Base-by-base conservation (phyloP, 768 basidiomycete genomes). In the Boletus edulis region DNA sequence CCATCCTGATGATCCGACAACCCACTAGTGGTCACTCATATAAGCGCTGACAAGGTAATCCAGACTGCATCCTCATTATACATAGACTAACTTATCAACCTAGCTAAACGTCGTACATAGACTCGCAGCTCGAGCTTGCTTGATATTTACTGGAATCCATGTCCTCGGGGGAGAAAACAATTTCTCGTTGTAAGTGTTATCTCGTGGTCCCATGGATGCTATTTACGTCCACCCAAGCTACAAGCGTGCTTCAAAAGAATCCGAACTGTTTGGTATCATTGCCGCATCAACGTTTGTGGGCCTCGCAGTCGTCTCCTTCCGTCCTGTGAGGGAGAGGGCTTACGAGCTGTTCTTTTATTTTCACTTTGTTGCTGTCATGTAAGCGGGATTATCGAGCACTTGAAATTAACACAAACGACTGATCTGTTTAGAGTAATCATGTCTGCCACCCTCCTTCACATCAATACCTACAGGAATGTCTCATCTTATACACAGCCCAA, bases 301-400 rank as follows among this genome's bases (percentile, higher is more conserved):
- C 11, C 57, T 82, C 12, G 71, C 64, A 44, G 32, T 82, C 22
- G 54, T 80, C 18, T 78, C 81, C 13, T 46, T 83, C 17, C 76
- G 79, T 15, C 82, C 82, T 0, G 55, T 84, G n/a, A 75, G 82
- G 2, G 64, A 72, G n/a, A 66, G 66, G 6, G 65, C 62, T 0
- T 85, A 82, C 49, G 81, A 84, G 59, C 27, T 78, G 12, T 86
- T 85, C 69, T 67, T 80, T 44, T 59, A 74, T 27, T 38, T 72
- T 3, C 84, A 85, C 61, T 73, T 79, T 46, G 32, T 76, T 6
- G 63, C 77, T 35, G 67, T 75, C 48, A 51, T 73, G 77, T 77
- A 55, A 62, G 76, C 56, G 20, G 9, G 17, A 11, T 5, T 12
- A 17, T 20, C 27, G 12, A 11, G n/a, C 8, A 15, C 43, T 34